Evolutionary conservation across 495 filamentous ascomycete genomes (phyloP), one percentile per base, ranked within the genome.

Genomic region (Penicillium cinerascens): DNA sequence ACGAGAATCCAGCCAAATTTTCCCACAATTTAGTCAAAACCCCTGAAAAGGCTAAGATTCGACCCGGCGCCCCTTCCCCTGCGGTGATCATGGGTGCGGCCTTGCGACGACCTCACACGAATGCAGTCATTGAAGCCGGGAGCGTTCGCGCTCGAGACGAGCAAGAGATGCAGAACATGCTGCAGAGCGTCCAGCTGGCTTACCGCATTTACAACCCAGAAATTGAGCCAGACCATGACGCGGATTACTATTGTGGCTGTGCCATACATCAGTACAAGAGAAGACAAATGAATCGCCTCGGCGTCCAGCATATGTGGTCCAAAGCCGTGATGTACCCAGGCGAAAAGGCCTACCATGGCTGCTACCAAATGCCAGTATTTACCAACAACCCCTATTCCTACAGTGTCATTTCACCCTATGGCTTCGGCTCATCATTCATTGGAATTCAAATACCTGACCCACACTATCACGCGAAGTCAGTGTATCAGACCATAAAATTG

Each of bases 241-340:
- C 58, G 4, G 64, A 67, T 9, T 54, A 59, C 25, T 50, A 51
- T 2, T 74, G 72, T 29, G 42, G 42, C 22, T 75, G 72, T 46
- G 27, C 49, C 16, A 60, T 72, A 23, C 70, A 73, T 49, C 49
- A 54, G 21, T 75, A 74, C 42, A 47, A 56, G 41, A 38, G 39
- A 18, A 56, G 41, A 20, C 77, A 77, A 52, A 47, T 49, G 26
- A 51, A 49, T n/a, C 72, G 75, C 15, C 63, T 74, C 6, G 35
- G 26, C 0, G 60, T 76, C 6, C 72, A 69, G 33, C 64, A 74
- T 3, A 59, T 62, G 54, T 78, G 75, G 75, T 64, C 71, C 11
- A 64, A 68, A 51, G 75, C 75, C 0, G 74, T 78, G 23, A 75
- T 77, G 61, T 78, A 77, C 54, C 73, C 75, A 37, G 74, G 75